Conservation (phyloP, 169 alveolate species). For the Perkinsus olseni region DNA sequence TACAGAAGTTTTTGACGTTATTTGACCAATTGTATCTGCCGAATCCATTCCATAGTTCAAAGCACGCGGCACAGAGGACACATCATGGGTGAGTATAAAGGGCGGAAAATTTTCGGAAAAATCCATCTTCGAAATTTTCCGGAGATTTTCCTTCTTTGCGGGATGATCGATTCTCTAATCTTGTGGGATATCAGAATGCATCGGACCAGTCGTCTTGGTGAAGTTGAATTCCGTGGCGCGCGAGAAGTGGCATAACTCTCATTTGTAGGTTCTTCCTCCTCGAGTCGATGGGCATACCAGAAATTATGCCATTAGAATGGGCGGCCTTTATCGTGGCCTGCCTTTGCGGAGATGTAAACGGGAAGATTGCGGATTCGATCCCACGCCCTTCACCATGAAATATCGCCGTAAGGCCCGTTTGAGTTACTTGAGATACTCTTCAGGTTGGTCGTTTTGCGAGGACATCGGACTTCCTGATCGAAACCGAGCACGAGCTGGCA, state of each 20-base stretch:
- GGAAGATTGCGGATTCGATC: neutral
- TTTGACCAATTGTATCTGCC: neutral
- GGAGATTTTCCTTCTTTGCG: neutral
- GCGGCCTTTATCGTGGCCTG: neutral
- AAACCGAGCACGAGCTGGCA: neutral
- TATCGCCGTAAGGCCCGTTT: neutral
- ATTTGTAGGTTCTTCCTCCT: neutral
- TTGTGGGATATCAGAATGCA: neutral
- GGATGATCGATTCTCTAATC: neutral
- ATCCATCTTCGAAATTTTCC: neutral
- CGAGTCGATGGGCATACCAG: neutral
- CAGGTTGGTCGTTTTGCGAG: neutral
- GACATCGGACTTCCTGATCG: neutral
- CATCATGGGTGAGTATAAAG: neutral
- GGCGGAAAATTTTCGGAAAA: neutral
- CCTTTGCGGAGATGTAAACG: neutral
- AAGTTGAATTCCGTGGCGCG: neutral
- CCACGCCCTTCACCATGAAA: neutral
- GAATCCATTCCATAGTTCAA: neutral
- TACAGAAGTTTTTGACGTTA: neutral
- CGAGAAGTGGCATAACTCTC: neutral
- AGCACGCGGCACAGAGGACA: neutral
- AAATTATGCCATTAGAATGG: neutral
- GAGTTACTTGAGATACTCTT: neutral
- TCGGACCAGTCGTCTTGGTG: neutral